Conservation (phyloP, 1,284 basidiomycete genomes). For the Apiotrichum veenhuisii region DNA sequence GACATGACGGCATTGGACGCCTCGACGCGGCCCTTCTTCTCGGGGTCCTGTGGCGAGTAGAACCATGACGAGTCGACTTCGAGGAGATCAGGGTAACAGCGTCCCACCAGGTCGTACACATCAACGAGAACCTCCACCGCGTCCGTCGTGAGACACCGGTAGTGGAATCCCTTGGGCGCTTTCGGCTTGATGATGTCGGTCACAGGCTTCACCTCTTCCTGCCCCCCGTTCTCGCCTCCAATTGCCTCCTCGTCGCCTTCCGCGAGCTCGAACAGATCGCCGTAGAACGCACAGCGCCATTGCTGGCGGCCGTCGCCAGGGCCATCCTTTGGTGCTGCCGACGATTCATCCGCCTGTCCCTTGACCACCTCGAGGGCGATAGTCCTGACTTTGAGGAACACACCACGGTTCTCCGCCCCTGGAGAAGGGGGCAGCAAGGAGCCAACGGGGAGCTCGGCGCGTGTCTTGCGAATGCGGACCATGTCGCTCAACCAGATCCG, state of each 20-base stretch:
- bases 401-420: constrained; percentile 22
- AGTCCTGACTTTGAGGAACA: constrained; percentile 34
- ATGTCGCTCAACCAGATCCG: constrained; percentile 83
- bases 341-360: neutral
- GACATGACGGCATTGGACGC: constrained; percentile 2
- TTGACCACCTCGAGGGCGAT: constrained; percentile 29
- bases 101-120: constrained; percentile 41
- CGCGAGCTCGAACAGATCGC: constrained; percentile 36
- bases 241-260: neutral
- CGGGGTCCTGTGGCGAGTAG: neutral
- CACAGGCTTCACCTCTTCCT: neutral
- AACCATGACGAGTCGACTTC: constrained; percentile 20
- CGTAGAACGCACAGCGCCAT: constrained; percentile 37
- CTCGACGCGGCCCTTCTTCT: neutral
- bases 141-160: constrained; percentile 29
- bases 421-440: constrained; percentile 17
- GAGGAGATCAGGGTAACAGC: constrained; percentile 37
- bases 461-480: constrained; percentile 57
- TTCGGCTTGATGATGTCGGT: neutral
- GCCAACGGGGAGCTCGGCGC: constrained; percentile 26
- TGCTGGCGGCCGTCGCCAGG: neutral
- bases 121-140: constrained; percentile 33
- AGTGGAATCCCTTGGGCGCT: constrained; percentile 27
- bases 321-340: neutral
- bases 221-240: neutral